These are phyloP conservation scores for Ascochyta lentis DNA, from an alignment of 2,329 filamentous ascomycete species.

Conservation along the genomic window DNA sequence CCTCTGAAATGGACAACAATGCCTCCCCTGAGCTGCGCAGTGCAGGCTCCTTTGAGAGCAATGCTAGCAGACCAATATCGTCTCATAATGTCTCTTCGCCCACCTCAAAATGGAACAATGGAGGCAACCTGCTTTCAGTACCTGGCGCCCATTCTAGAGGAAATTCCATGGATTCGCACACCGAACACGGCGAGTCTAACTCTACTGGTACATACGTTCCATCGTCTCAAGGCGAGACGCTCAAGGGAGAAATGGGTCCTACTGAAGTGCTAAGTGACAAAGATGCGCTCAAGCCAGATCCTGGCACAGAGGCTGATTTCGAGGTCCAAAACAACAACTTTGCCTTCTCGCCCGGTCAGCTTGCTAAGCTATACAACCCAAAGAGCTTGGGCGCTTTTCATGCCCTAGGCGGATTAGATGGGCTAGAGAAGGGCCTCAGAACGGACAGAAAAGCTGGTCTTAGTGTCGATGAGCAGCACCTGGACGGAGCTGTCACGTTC, in stretches of 20 bases:
- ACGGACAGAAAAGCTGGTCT: constrained; percentile 71
- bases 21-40: constrained; percentile 58
- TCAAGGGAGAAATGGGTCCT: constrained; percentile 51
- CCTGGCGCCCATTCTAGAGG: constrained; percentile 68
- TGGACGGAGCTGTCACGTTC: constrained; percentile 72
- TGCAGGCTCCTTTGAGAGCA: constrained; percentile 69
- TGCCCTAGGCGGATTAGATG: constrained; percentile 74
- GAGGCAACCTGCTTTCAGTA: constrained; percentile 67
- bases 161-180: constrained; percentile 70
- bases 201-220: constrained; percentile 66
- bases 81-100: constrained; percentile 73
- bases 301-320: constrained; percentile 78
- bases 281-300: constrained; percentile 77
- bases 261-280: constrained; percentile 67
- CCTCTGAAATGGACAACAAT: constrained; percentile 20
- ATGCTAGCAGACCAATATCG: constrained; percentile 69
- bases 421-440: constrained; percentile 75
- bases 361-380: constrained; percentile 81
- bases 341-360: constrained; percentile 80
- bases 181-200: constrained; percentile 60
- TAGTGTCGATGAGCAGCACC: constrained; percentile 69
- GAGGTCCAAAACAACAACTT: constrained; percentile 76
- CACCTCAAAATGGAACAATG: constrained; percentile 60
- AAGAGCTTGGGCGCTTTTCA: constrained; percentile 79
- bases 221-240: constrained; percentile 51